Percentiles rank a stretch among this genome's conserved stretches.
These are phyloP conservation scores for Aspergillus nomiae DNA, from an alignment of 2,329 filamentous ascomycete species.

Conservation along the genomic window DNA sequence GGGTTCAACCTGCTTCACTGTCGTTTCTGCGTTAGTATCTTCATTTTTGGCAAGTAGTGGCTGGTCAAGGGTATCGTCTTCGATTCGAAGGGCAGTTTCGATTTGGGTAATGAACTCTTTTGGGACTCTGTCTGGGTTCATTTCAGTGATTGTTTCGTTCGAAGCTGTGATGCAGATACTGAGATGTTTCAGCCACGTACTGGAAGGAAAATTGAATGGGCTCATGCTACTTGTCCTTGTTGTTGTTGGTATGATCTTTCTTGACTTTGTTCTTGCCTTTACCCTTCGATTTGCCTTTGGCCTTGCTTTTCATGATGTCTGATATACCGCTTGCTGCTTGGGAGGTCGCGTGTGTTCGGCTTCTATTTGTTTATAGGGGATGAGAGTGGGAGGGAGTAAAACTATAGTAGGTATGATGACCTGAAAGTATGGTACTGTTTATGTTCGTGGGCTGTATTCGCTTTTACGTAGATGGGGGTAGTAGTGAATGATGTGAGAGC, in stretches of 20 bases:
- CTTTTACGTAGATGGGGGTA: neutral
- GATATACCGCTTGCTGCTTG: neutral
- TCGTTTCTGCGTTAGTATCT: neutral
- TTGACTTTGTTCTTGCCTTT: neutral
- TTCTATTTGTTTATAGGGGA: neutral
- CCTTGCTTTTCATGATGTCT: neutral
- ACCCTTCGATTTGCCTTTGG: neutral
- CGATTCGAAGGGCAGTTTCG: constrained; percentile 8
- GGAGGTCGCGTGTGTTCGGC: neutral
- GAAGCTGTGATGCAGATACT: neutral
- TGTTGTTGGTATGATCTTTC: neutral
- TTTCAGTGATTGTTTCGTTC: neutral
- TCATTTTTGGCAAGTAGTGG: neutral
- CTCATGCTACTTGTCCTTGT: neutral
- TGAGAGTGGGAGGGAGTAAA: neutral
- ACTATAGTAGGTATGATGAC: neutral
- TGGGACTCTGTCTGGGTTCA: neutral
- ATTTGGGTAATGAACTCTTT: constrained; percentile 8
- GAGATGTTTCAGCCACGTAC: neutral
- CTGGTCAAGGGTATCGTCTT: neutral
- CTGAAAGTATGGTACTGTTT: neutral
- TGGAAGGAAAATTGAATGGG: neutral
- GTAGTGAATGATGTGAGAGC: neutral
- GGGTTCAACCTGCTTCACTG: neutral
- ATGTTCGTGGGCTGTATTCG: neutral